Conservation (phyloP, 169 alveolate genomes). For the Plasmodium coatneyi region DNA sequence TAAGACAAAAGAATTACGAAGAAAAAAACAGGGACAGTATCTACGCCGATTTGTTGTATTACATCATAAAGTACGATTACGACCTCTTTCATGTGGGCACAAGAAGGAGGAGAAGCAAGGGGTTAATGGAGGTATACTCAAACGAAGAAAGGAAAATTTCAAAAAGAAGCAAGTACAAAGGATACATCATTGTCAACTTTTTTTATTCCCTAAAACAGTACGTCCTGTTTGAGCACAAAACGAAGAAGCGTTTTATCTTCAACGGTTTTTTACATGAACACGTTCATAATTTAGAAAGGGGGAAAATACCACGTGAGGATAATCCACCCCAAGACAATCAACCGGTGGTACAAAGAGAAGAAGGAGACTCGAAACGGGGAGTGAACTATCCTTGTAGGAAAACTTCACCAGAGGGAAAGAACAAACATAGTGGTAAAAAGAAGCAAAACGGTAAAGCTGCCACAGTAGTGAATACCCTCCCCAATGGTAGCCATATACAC, state of each 20-base stretch:
- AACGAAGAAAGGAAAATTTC: background rate
- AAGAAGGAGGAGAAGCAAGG: background rate
- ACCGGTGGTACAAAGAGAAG: background rate
- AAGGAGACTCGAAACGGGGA: background rate
- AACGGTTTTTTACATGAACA: slow-evolving; percentile 14
- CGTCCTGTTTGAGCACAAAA: slow-evolving; percentile 16
- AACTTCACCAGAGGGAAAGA: background rate
- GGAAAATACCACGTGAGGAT: background rate
- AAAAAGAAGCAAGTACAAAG: slow-evolving; percentile 7
- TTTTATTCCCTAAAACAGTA: slow-evolving; percentile 62
- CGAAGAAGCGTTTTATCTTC: slow-evolving; percentile 25
- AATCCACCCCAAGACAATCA: background rate
- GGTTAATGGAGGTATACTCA: background rate
- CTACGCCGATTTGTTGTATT: slow-evolving; percentile 37
- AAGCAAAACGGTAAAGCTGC: background rate
- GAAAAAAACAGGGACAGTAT: background rate
- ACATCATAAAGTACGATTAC: slow-evolving; percentile 51
- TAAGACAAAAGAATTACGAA: background rate
- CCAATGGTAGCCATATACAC: background rate
- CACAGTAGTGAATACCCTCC: background rate
- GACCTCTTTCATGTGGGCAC: slow-evolving; percentile 6
- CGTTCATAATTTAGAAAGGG: background rate
- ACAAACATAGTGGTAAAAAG: background rate
- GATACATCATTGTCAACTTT: slow-evolving; percentile 53
- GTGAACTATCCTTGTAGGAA: background rate